Evolutionary conservation across 73 alveolate species (phyloP), one percentile per base, ranked within the genome.

Genomic region (Halteria grandinella): DNA sequence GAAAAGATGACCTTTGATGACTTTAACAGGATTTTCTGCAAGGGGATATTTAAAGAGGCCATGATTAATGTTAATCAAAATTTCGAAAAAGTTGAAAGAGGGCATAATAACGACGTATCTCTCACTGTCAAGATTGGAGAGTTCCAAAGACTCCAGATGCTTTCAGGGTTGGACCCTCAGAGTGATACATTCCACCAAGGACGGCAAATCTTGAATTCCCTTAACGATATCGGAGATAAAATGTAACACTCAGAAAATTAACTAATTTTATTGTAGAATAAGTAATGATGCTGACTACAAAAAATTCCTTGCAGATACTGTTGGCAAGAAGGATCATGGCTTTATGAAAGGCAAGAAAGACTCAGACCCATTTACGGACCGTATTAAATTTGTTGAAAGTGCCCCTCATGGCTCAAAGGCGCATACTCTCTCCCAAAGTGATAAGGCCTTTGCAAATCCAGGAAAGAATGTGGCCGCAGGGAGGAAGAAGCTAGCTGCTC

Each of bases 41-140:
- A 62, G 45, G 93, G 93, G 6, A 72, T 84, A 1, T 84, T 84
- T 53, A 84, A 84, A 62, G 88, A 84, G 33, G 86, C 93, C 14
- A 51, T 84, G n/a, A 55, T 84, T 41, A 54, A 74, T 29, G 62
- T 84, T 75, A 52, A 79, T 78, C 25, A 50, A 75, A 27, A 18
- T 39, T 14, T 47, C 75, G 34, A 74, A 71, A 21, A 7, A 5
- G n/a, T 36, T 7, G 47, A 11, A 36, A 11, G 5, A 36, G 47
- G 11, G 47, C 47, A 36, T 11, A 11, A 5, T 36, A 11, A 36
- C 5, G 47, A 36, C n/a, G 11, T 36, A 11, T 11, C 47, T 36
- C 47, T 36, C 47, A 36, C n/a, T 11, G n/a, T 36, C 47, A 36
- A 36, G 11, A 36, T 36, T 11, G 47, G 11, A 11, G 11, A 11